Percentiles rank a stretch among this genome's conserved stretches.
These are phyloP conservation scores for Sporothrix variecibatus DNA, from an alignment of 2,329 filamentous ascomycete species.

Conservation along the genomic window DNA sequence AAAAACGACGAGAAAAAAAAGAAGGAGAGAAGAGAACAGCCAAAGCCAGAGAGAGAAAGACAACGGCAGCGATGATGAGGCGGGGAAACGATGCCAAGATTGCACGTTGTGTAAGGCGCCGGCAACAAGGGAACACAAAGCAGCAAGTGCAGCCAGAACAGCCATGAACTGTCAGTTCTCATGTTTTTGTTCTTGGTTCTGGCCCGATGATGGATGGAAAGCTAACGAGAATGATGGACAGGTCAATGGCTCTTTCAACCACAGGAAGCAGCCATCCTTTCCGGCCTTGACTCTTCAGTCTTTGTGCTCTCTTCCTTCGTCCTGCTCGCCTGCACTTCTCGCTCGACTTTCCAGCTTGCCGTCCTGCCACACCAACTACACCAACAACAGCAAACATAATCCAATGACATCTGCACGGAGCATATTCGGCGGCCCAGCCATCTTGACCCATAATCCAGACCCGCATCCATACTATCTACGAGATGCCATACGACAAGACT, in stretches of 20 bases:
- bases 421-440: constrained; percentile 5
- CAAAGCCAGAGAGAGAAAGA: not conserved
- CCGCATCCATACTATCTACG: not conserved
- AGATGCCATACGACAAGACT: not conserved
- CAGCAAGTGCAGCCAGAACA: not conserved
- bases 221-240: not conserved
- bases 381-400: not conserved
- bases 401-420: not conserved
- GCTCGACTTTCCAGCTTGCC: not conserved
- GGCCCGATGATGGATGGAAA: too few relatives aligned
- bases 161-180: constrained; percentile 14
- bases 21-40: not conserved
- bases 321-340: not conserved
- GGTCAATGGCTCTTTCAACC: not conserved
- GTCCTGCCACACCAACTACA: not conserved
- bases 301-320: not conserved
- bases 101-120: not conserved
- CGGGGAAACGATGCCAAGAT: not conserved
- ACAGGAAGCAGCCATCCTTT: not conserved
- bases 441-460: not conserved
- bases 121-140: constrained; percentile 2
- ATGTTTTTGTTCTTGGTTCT: constrained; percentile 19
- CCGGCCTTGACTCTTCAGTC: not conserved
- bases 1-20: not conserved
- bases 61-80: not conserved